Conservation (phyloP, 768 basidiomycete genomes). For the Phylloporus sp. region DNA sequence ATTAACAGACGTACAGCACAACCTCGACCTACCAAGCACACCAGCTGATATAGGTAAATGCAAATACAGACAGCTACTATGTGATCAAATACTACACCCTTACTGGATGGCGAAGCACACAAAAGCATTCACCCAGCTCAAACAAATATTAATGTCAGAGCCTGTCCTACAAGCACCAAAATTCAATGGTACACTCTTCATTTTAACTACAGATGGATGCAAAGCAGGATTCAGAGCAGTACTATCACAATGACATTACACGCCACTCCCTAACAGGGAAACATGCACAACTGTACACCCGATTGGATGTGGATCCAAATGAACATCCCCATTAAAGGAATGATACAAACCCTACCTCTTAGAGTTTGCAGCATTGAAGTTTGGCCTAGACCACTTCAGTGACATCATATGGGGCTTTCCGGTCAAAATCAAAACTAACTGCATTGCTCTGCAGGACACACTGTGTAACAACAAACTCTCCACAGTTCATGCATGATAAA, state of each 20-base stretch:
- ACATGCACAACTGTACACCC: neutral
- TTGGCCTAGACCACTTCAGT: conserved; percentile 28
- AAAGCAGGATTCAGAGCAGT: conserved; percentile 32
- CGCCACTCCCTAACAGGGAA: neutral
- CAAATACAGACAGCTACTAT: neutral
- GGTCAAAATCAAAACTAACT: conserved; percentile 27
- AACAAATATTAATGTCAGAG: conserved; percentile 22
- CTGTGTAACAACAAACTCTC: no score
- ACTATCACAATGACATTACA: conserved; percentile 20
- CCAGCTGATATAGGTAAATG: neutral
- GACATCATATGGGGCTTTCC: conserved; percentile 29
- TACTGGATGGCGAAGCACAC: conserved; percentile 21
- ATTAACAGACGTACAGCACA: neutral
- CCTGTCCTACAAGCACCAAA: conserved; percentile 9
- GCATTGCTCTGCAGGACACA: conserved; percentile 21
- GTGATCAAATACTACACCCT: neutral
- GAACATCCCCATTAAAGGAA: conserved; percentile 28
- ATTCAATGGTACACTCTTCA: conserved; percentile 35
- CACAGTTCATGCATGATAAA: no score
- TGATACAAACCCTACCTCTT: conserved; percentile 33
- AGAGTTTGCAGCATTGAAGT: conserved; percentile 37
- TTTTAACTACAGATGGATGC: conserved; percentile 33
- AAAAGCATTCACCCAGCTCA: conserved; percentile 28
- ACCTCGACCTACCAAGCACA: neutral
- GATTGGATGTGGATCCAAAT: conserved; percentile 28